Conservation (phyloP, 1,284 basidiomycete species). For the Sphagnurus paluster region DNA sequence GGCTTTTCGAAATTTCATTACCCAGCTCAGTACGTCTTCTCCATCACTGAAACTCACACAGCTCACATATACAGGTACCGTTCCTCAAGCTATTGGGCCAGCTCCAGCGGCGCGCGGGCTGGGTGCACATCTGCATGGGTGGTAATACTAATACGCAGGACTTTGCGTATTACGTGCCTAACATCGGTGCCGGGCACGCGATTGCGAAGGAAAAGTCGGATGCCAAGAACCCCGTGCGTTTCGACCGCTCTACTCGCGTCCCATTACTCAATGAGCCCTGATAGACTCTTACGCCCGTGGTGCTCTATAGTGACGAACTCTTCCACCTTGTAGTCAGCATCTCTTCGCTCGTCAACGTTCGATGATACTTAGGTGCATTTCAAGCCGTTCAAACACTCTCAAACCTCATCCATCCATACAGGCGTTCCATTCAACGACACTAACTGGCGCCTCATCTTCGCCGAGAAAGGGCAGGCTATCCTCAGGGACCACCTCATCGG, state of each 20-base stretch:
- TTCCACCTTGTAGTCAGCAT: conserved; percentile 60
- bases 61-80: conserved; percentile 50
- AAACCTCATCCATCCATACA: conserved; percentile 24
- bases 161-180: conserved; percentile 48
- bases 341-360: conserved; percentile 49
- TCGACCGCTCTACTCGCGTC: neutral
- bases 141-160: conserved; percentile 81
- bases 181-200: conserved; percentile 42
- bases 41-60: conserved; percentile 12
- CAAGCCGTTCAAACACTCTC: neutral
- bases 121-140: conserved; percentile 63
- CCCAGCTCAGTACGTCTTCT: too few relatives aligned
- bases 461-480: conserved; percentile 42
- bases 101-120: conserved; percentile 56
- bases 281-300: conserved; percentile 54
- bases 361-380: conserved; percentile 59
- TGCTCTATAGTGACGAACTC: conserved; percentile 56
- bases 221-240: conserved; percentile 43
- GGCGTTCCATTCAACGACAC: conserved; percentile 55
- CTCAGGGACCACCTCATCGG: conserved; percentile 58
- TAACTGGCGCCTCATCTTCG: conserved; percentile 54
- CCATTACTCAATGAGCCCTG: neutral
- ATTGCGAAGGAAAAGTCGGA: conserved; percentile 47
- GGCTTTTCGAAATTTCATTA: too few relatives aligned
- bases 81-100: conserved; percentile 75